Evolutionary conservation across 2,329 filamentous ascomycete genomes (phyloP).

Genomic region (Neofusicoccum laricinum): DNA sequence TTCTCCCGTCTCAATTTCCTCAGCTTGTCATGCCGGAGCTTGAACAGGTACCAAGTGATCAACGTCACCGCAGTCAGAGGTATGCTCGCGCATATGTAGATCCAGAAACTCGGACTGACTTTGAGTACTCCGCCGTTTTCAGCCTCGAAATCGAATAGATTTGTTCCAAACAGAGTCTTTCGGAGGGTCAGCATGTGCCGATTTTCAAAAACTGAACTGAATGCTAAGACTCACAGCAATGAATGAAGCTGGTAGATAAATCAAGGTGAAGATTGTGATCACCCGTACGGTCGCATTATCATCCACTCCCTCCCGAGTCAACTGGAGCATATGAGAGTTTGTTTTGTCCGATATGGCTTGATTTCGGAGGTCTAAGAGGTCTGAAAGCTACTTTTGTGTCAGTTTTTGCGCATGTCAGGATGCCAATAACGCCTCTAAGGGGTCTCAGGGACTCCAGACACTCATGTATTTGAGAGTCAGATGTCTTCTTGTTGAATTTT

Average conservation of each 20-base stretch:
- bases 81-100: constrained; percentile 17
- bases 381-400: constrained; percentile 6
- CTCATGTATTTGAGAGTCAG: no score
- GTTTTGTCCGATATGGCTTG: constrained; percentile 17
- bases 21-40: not conserved
- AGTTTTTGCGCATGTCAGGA: no score
- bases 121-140: not conserved
- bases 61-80: constrained; percentile 19
- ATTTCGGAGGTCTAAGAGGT: constrained; percentile 18
- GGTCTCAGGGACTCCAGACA: no score
- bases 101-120: constrained; percentile 17
- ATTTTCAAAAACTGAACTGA: not conserved
- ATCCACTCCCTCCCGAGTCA: constrained; percentile 19
- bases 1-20: no score
- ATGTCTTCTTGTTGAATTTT: no score
- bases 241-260: constrained; percentile 22
- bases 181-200: not conserved
- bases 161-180: constrained; percentile 19
- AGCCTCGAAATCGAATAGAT: constrained; percentile 19
- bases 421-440: no score
- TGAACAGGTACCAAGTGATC: constrained; percentile 11
- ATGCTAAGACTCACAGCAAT: constrained; percentile 15
- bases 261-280: constrained; percentile 21
- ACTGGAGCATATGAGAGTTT: constrained; percentile 18
- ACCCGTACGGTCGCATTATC: constrained; percentile 20